Base-by-base conservation (phyloP, 2,329 filamentous ascomycete genomes). In the Incumbomyces delicatus region DNA sequence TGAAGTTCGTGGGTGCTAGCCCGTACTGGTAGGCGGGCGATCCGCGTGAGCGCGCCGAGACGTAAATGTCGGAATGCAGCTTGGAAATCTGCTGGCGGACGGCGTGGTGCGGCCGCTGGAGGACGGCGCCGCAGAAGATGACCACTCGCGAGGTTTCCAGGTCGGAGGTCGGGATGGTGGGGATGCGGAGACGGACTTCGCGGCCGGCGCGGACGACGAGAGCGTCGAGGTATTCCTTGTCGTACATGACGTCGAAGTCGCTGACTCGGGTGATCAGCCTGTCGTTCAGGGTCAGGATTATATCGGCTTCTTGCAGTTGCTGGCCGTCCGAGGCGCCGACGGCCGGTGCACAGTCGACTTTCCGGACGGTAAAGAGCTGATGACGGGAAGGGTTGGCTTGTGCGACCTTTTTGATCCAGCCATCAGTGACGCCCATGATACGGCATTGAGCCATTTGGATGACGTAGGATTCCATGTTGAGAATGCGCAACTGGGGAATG, bases 361-460 rank as follows among this genome's bases (percentile, higher is more conserved):
- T 98, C 58, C 87, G 84, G 27, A 98, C 87, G 85, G 98, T 95
- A 72, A 98, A 98, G 32, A 98, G 78, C 67, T 98, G 92, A 62
- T 98, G 92, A 48, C 88, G 85, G 42, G 92, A 83, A 33, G 87
- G 85, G 64, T 98, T 95, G 52, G 87, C 87, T 54, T 81, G 74
- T 44, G 92, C 83, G 2, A 95, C 90, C 65, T 87, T 85, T 57
- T 86, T 76, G 58, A 98, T 95, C 92, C 90, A 96, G 52, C 94
- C 83, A 58, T 96, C 89, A 0, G 86, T 87, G 1, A 96, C 87
- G 8, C 92, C 92, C 89, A 98, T 96, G 55, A 96, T 87, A 32
- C 89, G 84, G 13, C 87, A 90, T 67, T 98, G 92, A 33, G 85
- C 85, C 90, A 98, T 96, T 60, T 94, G 88, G 27, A 98, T 87